A percentile compares a stretch with the other conserved stretches of the same genome.
These are phyloP conservation scores for Isabelozyma pseudorhagii DNA, from an alignment of 805 yeast genomes.

Conservation along the genomic window DNA sequence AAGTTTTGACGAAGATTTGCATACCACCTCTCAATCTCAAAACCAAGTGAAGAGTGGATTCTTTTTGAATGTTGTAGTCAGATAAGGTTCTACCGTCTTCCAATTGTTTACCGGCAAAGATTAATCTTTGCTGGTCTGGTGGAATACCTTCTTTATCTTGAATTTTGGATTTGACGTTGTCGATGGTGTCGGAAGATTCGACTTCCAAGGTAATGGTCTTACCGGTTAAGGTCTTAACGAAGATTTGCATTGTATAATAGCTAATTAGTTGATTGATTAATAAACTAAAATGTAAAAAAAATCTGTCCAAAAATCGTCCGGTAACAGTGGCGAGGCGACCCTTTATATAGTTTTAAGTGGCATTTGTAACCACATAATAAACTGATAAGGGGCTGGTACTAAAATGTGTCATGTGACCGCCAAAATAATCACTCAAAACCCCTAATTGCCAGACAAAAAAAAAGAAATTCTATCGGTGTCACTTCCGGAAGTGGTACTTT, in stretches of 20 bases:
- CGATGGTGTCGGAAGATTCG: slow-evolving; percentile 45
- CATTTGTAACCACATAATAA: neutral
- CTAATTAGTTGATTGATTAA: neutral
- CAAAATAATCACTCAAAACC: slow-evolving; percentile 1
- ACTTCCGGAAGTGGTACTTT: neutral
- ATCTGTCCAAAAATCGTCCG: neutral
- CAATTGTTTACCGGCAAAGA: slow-evolving; percentile 47
- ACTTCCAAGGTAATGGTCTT: slow-evolving; percentile 31
- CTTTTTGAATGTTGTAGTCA: slow-evolving; percentile 44
- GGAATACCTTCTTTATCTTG: slow-evolving; percentile 45
- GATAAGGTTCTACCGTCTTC: slow-evolving; percentile 38
- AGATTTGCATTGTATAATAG: slow-evolving; percentile 19
- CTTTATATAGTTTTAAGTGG: slow-evolving; percentile 12
- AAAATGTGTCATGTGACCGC: neutral
- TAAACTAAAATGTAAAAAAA: slow-evolving; percentile 2
- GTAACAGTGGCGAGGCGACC: slow-evolving; percentile 13
- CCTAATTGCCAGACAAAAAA: slow-evolving; percentile 1
- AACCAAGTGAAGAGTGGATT: too few relatives aligned
- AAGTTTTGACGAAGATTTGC: too few relatives aligned
- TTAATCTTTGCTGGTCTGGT: slow-evolving; percentile 44
- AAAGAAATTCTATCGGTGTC: slow-evolving; percentile 4
- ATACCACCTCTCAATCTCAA: too few relatives aligned
- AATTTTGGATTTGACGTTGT: slow-evolving; percentile 41
- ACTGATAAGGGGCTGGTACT: slow-evolving; percentile 1
- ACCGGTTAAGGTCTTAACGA: slow-evolving; percentile 30